These are phyloP conservation scores for Bipolaris gigantea DNA, from an alignment of 2,329 filamentous ascomycete genomes.

Conservation along the genomic window DNA sequence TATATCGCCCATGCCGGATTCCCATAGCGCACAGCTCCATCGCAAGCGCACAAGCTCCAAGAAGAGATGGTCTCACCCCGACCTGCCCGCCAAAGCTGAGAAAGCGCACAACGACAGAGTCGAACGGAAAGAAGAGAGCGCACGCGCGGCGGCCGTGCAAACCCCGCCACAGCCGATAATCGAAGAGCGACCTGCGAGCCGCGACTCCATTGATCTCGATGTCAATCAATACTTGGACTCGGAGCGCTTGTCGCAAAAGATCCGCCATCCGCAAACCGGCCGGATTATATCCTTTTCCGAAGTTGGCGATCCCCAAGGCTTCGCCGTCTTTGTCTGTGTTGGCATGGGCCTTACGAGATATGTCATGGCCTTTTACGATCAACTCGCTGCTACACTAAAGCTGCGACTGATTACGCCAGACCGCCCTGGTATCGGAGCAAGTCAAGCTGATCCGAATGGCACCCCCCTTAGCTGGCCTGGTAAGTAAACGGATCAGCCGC, in stretches of 20 bases:
- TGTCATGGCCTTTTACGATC: conserved; percentile 96
- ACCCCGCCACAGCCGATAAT: conserved; percentile 52
- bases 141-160: conserved; percentile 27
- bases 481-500: conserved; percentile 49
- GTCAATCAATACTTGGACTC: conserved; percentile 84
- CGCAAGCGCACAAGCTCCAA: conserved; percentile 39
- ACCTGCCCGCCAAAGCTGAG: conserved; percentile 45
- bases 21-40: conserved; percentile 35
- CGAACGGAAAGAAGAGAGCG: conserved; percentile 26
- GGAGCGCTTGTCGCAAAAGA: conserved; percentile 82
- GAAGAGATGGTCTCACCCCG: conserved; percentile 47
- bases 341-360: conserved; percentile 97
- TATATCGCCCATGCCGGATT: conserved; percentile 24
- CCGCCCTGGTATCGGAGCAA: conserved; percentile 89
- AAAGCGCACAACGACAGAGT: conserved; percentile 40
- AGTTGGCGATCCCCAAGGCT: conserved; percentile 88
- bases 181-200: conserved; percentile 74
- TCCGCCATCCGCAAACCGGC: conserved; percentile 81
- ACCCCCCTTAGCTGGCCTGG: conserved; percentile 93
- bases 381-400: conserved; percentile 84
- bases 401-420: conserved; percentile 91
- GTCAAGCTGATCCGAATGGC: conserved; percentile 79
- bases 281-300: conserved; percentile 94
- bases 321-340: conserved; percentile 92
- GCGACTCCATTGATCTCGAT: conserved; percentile 85